A percentile compares a stretch with the other conserved stretches of the same genome.
Conservation (phyloP, 768 basidiomycete genomes). For the Crepidotus variabilis region DNA sequence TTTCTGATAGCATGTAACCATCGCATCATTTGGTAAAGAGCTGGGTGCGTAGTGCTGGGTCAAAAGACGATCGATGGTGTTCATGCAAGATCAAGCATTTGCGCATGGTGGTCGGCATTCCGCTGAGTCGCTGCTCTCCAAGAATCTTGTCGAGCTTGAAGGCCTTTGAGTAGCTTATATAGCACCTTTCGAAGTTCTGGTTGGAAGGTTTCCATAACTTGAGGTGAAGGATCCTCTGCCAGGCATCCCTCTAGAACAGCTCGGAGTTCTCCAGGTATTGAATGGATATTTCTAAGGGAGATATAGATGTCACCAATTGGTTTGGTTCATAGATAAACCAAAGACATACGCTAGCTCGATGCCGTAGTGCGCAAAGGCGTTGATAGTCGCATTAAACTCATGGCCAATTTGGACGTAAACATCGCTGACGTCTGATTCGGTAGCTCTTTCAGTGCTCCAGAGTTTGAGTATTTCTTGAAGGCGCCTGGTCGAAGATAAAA, state of each 20-base stretch:
- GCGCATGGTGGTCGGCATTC: constrained; percentile 1
- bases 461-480: constrained; percentile 69
- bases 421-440: constrained; percentile 78
- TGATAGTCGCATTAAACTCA: constrained; percentile 79
- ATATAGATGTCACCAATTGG: background rate
- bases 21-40: background rate
- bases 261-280: constrained; percentile 60
- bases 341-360: constrained; percentile 73
- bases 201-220: constrained; percentile 70
- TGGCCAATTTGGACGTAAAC: constrained; percentile 87
- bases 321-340: background rate
- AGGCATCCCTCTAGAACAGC: constrained; percentile 58
- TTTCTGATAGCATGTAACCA: background rate
- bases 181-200: constrained; percentile 82
- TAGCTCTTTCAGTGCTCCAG: constrained; percentile 61
- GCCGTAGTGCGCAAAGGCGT: constrained; percentile 67
- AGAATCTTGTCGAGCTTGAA: constrained; percentile 69
- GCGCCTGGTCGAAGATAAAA: constrained; percentile 80
- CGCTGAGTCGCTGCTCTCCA: constrained; percentile 27
- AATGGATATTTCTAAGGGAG: constrained; percentile 53
- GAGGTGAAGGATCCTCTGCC: constrained; percentile 76
- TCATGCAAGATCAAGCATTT: background rate
- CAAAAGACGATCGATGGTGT: background rate
- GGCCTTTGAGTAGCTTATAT: constrained; percentile 75
- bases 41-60: background rate